Evolutionary conservation across 1,284 basidiomycete genomes (phyloP).

Genomic region (Apiotrichum porosum): DNA sequence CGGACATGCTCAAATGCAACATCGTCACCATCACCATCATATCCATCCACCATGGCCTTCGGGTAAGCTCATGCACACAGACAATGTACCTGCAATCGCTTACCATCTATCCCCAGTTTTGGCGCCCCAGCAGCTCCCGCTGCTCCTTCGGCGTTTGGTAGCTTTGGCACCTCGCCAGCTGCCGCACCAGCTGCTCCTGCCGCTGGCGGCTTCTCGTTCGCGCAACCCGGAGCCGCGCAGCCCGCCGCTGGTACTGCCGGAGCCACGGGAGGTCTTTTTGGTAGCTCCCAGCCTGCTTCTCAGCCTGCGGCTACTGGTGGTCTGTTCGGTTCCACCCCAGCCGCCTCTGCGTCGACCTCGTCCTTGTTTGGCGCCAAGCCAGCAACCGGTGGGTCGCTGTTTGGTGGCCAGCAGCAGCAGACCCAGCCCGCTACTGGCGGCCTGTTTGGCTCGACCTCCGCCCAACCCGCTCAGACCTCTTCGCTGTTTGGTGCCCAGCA

Average conservation of each 20-base stretch:
- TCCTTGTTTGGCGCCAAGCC: conserved; percentile 4
- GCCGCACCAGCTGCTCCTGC: conserved; percentile 5
- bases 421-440: conserved; percentile 1
- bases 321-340: conserved; percentile 17
- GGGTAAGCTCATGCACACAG: no score
- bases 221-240: conserved; percentile 6
- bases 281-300: not conserved
- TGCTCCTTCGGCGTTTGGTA: conserved; percentile 22
- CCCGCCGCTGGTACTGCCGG: conserved; percentile 3
- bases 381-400: conserved; percentile 9
- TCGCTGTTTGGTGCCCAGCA: not conserved
- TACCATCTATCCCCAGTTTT: not conserved
- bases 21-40: not conserved
- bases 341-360: conserved; percentile 6
- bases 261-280: conserved; percentile 9
- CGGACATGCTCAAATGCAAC: no score
- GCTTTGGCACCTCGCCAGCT: conserved; percentile 21
- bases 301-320: not conserved
- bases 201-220: conserved; percentile 2
- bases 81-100: no score
- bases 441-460: conserved; percentile 11
- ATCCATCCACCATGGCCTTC: not conserved
- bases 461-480: not conserved
- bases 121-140: conserved; percentile 6
- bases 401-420: conserved; percentile 18